Evolutionary conservation across 164 flowering plant species (phyloP), one percentile per base, ranked within the genome.

Genomic region (Stephania yunnanensis): DNA sequence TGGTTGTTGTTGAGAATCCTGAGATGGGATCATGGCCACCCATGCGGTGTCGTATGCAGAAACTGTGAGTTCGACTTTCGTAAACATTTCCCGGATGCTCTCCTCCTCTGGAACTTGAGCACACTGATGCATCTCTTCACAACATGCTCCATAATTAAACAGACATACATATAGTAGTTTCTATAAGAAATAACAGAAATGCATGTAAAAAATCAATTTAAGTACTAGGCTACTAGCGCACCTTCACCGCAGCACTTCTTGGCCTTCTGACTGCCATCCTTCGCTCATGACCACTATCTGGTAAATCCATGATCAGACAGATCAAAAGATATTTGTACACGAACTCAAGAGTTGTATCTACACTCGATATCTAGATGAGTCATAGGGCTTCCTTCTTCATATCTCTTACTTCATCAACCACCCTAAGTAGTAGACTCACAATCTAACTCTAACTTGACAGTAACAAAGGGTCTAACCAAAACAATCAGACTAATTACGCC

Each of bases 41-140:
- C 98, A 93, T 36, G 98, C 98, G 44, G 97, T 95, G 83, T 95
- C 99, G 82, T 93, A 95, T 3, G 96, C 74, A 71, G 98, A 95
- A 78, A 86, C 84, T 10, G 96, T 90, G 61, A 92, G 86, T 31
- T 93, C 90, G 74, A 86, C 82, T 72, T 81, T 83, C 1, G 79
- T 75, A 68, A 95, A 88, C 85, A 88, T 74, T 70, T 87, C 85
- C 70, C 79, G 84, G 13, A 93, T 87, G 76, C 85, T 83, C 74
- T 87, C 89, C 74, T 87, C 89, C 77, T 85, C 84, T 4, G 83
- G 82, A 68, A 66, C 87, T 64, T 86, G 85, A 63, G 63, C 50
- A 71, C 75, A 29, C 89, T 89, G 44, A 61, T n/a, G 61, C 29
- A 44, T 25, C 55, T 31, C 44, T 2, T 70, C 7, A 68, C 48